Conservation (phyloP, 2,329 filamentous ascomycete genomes). For the Decorospora gaudefroyi region DNA sequence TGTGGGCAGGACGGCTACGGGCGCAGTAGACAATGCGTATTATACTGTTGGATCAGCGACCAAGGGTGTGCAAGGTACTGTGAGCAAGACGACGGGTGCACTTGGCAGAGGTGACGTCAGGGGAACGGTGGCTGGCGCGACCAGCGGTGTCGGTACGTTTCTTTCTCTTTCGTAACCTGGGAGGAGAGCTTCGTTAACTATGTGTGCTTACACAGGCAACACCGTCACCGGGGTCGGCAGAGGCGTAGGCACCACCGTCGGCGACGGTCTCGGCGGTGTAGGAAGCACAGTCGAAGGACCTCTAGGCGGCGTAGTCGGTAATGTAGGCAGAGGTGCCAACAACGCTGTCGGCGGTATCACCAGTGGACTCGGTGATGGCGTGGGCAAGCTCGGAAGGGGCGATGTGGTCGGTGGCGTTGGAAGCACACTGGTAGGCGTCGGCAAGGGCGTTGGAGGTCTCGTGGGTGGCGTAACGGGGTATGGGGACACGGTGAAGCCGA, state of each 20-base stretch:
- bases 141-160: slow-evolving; percentile 38
- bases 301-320: slow-evolving; percentile 50
- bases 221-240: slow-evolving; percentile 45
- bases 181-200: background rate
- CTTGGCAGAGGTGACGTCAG: slow-evolving; percentile 51
- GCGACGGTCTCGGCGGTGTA: slow-evolving; percentile 48
- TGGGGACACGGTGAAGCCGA: slow-evolving; percentile 28
- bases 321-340: slow-evolving; percentile 50
- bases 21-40: slow-evolving; percentile 48
- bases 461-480: slow-evolving; percentile 39
- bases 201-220: slow-evolving; percentile 29
- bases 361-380: slow-evolving; percentile 52
- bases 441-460: slow-evolving; percentile 45
- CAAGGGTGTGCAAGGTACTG: slow-evolving; percentile 50
- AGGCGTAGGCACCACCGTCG: slow-evolving; percentile 44
- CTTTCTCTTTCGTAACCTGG: background rate
- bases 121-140: slow-evolving; percentile 47
- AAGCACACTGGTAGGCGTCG: slow-evolving; percentile 50
- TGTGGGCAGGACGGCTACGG: slow-evolving; percentile 51
- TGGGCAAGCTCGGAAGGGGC: slow-evolving; percentile 52
- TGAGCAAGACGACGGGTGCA: slow-evolving; percentile 52
- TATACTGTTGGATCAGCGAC: slow-evolving; percentile 50
- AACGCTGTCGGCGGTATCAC: slow-evolving; percentile 50
- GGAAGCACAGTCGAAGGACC: slow-evolving; percentile 47
- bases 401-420: slow-evolving; percentile 52